Conservation (phyloP, 331 rosid species). For the Prunus yedoensis region DNA sequence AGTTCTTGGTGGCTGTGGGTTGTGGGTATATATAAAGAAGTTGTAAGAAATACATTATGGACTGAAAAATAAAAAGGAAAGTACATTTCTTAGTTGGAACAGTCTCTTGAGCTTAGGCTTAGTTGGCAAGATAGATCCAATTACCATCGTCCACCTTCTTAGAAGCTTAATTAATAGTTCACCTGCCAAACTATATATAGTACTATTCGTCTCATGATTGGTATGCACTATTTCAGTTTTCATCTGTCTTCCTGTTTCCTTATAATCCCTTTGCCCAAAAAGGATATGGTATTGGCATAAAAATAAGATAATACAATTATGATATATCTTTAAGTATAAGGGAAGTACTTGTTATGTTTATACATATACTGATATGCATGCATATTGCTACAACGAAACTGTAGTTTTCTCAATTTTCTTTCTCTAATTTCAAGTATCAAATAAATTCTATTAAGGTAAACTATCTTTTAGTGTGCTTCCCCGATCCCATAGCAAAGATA, state of each 20-base stretch:
- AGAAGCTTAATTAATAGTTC: constrained; percentile 1
- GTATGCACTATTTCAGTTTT: not conserved
- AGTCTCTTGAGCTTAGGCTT: no score
- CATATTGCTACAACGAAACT: no score
- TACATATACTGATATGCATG: no score
- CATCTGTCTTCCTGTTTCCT: not conserved
- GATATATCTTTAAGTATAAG: not conserved
- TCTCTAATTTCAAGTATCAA: no score
- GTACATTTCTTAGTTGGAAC: not conserved
- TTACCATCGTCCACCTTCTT: not conserved
- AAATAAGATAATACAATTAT: not conserved
- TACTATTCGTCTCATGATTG: not conserved
- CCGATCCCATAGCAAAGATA: no score
- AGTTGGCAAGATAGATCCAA: no score
- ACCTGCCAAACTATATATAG: not conserved
- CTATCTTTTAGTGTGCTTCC: no score
- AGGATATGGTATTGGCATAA: no score
- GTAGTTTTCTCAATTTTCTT: no score
- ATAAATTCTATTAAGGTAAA: no score
- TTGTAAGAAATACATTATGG: not conserved
- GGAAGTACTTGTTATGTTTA: not conserved
- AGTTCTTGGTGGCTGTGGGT: no score
- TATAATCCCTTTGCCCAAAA: not conserved
- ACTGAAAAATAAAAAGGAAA: not conserved
- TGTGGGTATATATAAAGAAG: not conserved